phyloP scores from a whole-genome alignment of 2,329 filamentous ascomycete genomes.

The Aspergillus costaricaensis region DNA sequence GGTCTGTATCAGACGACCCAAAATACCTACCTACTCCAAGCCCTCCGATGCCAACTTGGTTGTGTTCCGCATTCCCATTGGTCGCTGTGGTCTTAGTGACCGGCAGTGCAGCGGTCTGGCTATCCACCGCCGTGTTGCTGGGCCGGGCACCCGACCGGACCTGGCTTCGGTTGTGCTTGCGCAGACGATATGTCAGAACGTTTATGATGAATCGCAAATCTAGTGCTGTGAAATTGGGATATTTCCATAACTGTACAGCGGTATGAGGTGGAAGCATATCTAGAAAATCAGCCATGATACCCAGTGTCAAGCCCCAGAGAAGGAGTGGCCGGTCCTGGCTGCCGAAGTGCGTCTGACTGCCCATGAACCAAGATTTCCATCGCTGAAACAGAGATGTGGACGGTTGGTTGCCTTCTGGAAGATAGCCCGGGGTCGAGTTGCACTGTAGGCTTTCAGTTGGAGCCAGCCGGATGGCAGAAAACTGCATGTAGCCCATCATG shows the following conservation, averaged over 20 bases:
- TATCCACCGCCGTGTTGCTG: constrained; percentile 35
- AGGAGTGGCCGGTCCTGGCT: constrained; percentile 54
- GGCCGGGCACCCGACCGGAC: constrained; percentile 36
- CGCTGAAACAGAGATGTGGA: constrained; percentile 26
- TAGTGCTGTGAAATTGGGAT: constrained; percentile 66
- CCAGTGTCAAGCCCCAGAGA: constrained; percentile 69
- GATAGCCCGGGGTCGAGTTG: constrained; percentile 54
- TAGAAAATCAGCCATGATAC: constrained; percentile 67
- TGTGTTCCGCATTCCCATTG: constrained; percentile 29
- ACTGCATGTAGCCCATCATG: constrained; percentile 67
- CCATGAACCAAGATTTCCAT: constrained; percentile 31
- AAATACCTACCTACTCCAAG: constrained; percentile 40
- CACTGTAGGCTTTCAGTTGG: constrained; percentile 64
- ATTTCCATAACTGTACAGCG: constrained; percentile 64
- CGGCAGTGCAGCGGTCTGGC: constrained; percentile 36
- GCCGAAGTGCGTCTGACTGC: constrained; percentile 30
- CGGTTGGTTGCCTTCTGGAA: constrained; percentile 37
- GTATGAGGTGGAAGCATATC: constrained; percentile 66
- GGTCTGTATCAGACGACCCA: constrained; percentile 26
- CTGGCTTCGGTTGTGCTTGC: constrained; percentile 50
- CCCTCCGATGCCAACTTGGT: constrained; percentile 42
- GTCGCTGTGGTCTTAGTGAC: constrained; percentile 21
- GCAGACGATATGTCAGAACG: constrained; percentile 61
- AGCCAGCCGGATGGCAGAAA: constrained; percentile 63
- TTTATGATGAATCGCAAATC: constrained; percentile 63